Percentiles rank a stretch among this genome's conserved stretches.
Evolutionary conservation across 441 rosid species (phyloP).

Genomic region (Eruca vesicaria): DNA sequence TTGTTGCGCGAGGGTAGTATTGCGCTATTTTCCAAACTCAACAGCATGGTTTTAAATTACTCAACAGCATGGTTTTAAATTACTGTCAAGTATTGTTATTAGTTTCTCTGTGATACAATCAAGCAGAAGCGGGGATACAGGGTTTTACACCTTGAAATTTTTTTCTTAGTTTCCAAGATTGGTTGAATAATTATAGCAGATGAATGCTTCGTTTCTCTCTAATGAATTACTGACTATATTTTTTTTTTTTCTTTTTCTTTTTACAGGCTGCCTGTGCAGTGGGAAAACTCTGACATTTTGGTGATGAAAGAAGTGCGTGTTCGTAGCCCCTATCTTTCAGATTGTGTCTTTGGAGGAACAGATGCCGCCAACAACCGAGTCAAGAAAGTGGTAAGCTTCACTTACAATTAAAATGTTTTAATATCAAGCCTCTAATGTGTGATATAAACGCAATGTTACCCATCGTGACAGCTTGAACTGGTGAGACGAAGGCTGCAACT

Average conservation of each 20-base stretch:
- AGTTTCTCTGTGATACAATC: too few species aligned
- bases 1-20: too few species aligned
- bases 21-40: too few species aligned
- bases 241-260: neutral
- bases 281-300: conserved; percentile 88
- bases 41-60: too few species aligned
- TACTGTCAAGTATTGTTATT: too few species aligned
- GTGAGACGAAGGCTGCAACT: conserved; percentile 79
- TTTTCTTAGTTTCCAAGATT: neutral
- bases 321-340: conserved; percentile 81
- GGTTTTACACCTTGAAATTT: too few species aligned
- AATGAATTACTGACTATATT: neutral
- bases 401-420: conserved; percentile 1
- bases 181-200: neutral
- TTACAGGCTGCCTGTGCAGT: conserved; percentile 86
- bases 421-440: neutral
- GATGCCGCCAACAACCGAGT: conserved; percentile 89
- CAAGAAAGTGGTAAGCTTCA: conserved; percentile 83
- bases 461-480: conserved; percentile 61
- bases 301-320: conserved; percentile 92
- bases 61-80: too few species aligned
- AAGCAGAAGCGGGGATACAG: too few species aligned
- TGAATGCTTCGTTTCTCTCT: neutral
- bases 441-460: neutral
- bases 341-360: conserved; percentile 84